Base-by-base conservation (phyloP, 1,139 yeast species). In the Suhomyces anneliseae region DNA sequence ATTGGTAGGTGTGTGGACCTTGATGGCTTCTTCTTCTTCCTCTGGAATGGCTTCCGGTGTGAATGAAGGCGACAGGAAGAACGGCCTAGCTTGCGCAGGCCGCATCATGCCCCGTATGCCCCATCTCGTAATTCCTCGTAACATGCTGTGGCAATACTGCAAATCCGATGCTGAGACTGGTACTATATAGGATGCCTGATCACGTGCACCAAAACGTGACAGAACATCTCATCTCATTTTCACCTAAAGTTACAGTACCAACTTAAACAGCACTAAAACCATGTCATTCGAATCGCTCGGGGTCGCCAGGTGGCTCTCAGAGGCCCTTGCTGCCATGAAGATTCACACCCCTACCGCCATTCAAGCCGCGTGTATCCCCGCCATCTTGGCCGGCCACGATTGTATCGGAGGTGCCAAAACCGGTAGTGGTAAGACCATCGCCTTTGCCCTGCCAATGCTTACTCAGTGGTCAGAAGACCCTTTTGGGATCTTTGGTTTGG, bases 331-430 rank as follows among this genome's bases (percentile, higher is more conserved):
- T 0, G 82, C 95, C 19, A 90, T 93, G 95, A 84, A 85, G 53
- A 93, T 93, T 43, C 73, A 78, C 36, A 75, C 79, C 7, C 99
- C 99, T 2, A 89, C 98, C 0, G 81, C 83, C 29, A 92, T 93
- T 69, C 99, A 93, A 64, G 62, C 75, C 6, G 90, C 90, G 2
- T 90, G 97, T 64, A 93, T 93, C 42, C 98, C 98, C 0, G 81
- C 86, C 49, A 88, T 93, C 50, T 65, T 93, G 39, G 75, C 74
- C 34, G 97, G 95, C 8, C 81, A 84, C 56, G 97, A 92, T 65
- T 92, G 97, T 65, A 93, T 93, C 43, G 99, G 99, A 44, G 99
- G 99, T 35, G 99, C 99, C 38, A 88, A 88, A 66, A 93, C 99
- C 0, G 99, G 99, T 69, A 86, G 95, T 32, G 99, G 99, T 79